Evolutionary conservation across 306 rosid species (phyloP).

Genomic region (Biancaea sappan): DNA sequence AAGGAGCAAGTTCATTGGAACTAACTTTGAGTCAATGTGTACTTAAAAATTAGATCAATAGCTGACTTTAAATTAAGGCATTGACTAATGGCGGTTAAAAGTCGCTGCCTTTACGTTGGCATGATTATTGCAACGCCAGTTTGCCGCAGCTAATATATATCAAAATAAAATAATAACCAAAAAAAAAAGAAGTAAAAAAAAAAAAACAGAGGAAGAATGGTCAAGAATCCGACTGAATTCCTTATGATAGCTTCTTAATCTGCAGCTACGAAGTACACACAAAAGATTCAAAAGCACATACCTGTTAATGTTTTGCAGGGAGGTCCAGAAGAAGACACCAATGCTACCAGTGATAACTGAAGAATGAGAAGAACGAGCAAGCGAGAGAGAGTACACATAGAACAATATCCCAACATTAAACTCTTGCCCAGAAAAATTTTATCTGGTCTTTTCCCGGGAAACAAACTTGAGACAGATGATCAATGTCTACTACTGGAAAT

Average conservation of each 20-base stretch:
- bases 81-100: neutral
- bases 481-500: neutral
- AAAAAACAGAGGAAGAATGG: neutral
- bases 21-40: too few relatives aligned
- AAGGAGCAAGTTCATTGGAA: too few relatives aligned
- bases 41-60: neutral
- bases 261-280: neutral
- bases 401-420: neutral
- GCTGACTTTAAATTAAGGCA: too few relatives aligned
- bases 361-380: conserved; percentile 47
- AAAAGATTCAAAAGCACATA: conserved; percentile 21
- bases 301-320: conserved; percentile 70
- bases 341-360: conserved; percentile 34
- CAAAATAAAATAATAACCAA: too few relatives aligned
- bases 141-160: too few relatives aligned
- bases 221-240: neutral
- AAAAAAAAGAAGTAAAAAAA: too few relatives aligned
- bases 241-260: neutral
- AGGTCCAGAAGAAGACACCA: conserved; percentile 70
- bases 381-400: conserved; percentile 51
- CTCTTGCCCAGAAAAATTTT: conserved; percentile 21
- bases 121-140: conserved; percentile 5
- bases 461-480: neutral
- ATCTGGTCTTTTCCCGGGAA: conserved; percentile 23
- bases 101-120: neutral